Base-by-base conservation (phyloP, 2,329 filamentous ascomycete genomes). In the Diaporthe sp. region DNA sequence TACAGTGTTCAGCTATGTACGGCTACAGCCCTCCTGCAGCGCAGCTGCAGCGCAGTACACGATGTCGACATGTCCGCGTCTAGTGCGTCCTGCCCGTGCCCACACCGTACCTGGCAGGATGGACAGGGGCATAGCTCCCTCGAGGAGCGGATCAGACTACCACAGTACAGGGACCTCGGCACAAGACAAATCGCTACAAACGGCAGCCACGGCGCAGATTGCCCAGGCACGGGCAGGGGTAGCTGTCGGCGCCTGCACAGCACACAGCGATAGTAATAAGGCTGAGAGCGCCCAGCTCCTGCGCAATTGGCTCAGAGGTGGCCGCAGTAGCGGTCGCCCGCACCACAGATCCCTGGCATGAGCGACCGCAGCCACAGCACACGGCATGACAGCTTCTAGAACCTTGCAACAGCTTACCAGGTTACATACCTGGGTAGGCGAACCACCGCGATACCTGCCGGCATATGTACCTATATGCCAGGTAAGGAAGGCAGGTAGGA, bases 21-120 rank as follows among this genome's bases (percentile, higher is more conserved):
- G 46, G 51, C 51, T 34, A 39, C 34, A 19, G 19, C 62, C 4
- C 12, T 17, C 13, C 10, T 28, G 22, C 46, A 68, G 31, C 62
- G 65, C 46, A 51, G 65, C 10, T 28, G 22, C 46, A 68, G 31
- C 62, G 65, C 46, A 51, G 65, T 39, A 53, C 65, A 39, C 65
- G 46, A 68, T 68, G 46, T 68, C 65, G 65, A 68, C 65, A 39
- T 53, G 12, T 39, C 28, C 65, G n/a, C 65, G n/a, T 55, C 49
- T 55, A 42, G 65, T 42, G 62, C 44, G 19, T 51, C 13, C 19
- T 53, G 22, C 31, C 22, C 5, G 28, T 19, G 34, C 31, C 31
- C 65, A 49, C 46, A 28, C 49, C 49, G 65, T 69, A 55, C 49
- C 65, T 69, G 49, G 65, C 65, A 69, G 46, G 31, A 42, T 25